Conservation (phyloP, 2,329 filamentous ascomycete genomes). For the Ceratocystis albifundus region DNA sequence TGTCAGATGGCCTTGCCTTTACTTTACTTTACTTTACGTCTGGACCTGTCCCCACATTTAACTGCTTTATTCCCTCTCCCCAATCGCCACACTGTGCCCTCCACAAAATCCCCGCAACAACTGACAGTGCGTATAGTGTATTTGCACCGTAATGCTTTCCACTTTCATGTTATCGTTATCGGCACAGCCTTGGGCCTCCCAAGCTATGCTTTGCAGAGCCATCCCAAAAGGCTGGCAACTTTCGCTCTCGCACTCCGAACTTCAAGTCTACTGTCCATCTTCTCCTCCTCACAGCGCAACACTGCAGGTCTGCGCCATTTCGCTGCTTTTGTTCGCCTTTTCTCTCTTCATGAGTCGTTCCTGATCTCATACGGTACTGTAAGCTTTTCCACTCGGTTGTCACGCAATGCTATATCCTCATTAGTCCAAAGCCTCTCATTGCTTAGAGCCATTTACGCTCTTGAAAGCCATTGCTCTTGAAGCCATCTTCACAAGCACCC, state of each 20-base stretch:
- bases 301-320: background rate
- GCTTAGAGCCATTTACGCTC: background rate
- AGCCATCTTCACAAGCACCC: background rate
- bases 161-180: background rate
- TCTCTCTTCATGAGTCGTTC: background rate
- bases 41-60: too few relatives aligned
- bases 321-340: background rate
- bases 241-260: background rate
- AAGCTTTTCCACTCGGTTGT: background rate
- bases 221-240: slow-evolving; percentile 3
- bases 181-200: slow-evolving; percentile 9
- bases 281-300: background rate
- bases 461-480: background rate
- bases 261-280: background rate
- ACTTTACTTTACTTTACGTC: too few relatives aligned
- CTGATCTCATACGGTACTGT: background rate
- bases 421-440: background rate
- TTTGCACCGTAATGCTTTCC: background rate
- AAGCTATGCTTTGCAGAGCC: slow-evolving; percentile 4
- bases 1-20: background rate
- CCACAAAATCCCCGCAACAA: background rate
- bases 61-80: background rate
- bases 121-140: background rate
- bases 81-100: background rate
- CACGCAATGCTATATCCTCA: background rate